Conservation (phyloP, 768 basidiomycete species). For the Hygrophoropsis aurantiaca region DNA sequence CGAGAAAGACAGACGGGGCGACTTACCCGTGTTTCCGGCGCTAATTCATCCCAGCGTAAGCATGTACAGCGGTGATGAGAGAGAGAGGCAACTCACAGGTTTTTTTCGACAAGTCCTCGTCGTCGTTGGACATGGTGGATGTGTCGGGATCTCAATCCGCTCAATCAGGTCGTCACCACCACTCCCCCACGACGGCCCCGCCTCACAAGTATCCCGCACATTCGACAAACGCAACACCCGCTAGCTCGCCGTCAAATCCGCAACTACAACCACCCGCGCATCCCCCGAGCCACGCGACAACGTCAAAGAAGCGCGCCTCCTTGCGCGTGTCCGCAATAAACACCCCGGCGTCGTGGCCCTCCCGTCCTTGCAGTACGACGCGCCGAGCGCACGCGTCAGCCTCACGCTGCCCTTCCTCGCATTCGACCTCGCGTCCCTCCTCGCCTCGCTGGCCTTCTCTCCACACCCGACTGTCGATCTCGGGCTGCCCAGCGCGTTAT, state of each 20-base stretch:
- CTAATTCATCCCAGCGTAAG: no score
- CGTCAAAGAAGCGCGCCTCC: constrained; percentile 57
- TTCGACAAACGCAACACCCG: no score
- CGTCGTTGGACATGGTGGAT: no score
- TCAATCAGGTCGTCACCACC: no score
- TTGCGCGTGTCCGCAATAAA: constrained; percentile 57
- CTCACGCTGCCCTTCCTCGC: no score
- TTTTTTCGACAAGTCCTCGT: no score
- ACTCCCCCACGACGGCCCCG: no score
- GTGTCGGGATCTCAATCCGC: no score
- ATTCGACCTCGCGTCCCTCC: constrained; percentile 49
- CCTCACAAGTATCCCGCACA: no score
- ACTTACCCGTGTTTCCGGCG: constrained; percentile 29
- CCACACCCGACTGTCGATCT: constrained; percentile 14
- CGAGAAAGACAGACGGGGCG: background rate
- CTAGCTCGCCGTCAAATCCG: constrained; percentile 47
- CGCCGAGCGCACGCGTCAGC: constrained; percentile 13
- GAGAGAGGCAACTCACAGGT: no score
- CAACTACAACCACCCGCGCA: constrained; percentile 48
- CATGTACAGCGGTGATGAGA: no score
- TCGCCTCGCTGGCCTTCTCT: no score
- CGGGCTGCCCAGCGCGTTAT: constrained; percentile 9
- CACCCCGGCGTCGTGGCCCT: constrained; percentile 30
- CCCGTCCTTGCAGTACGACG: background rate
- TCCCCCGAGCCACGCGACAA: constrained; percentile 75